Percentiles rank a stretch among this genome's conserved stretches.
These are phyloP conservation scores for Gleditsia sinensis DNA, from an alignment of 306 rosid species.

Conservation along the genomic window DNA sequence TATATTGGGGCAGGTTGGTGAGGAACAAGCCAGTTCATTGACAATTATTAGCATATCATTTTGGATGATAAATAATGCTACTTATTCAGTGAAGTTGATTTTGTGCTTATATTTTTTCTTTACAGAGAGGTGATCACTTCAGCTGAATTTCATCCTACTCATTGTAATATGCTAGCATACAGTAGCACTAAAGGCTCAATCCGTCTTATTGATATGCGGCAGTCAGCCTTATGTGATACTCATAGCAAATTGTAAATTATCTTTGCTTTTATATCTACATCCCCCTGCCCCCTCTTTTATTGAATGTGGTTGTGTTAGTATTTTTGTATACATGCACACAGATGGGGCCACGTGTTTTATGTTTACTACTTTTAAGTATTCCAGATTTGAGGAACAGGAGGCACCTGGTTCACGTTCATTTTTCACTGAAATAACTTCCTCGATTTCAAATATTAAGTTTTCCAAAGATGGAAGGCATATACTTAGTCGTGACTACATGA, in stretches of 20 bases:
- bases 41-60: too few species aligned
- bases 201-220: constrained; percentile 76
- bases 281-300: too few species aligned
- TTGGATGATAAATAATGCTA: background rate
- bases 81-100: background rate
- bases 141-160: constrained; percentile 81
- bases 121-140: constrained; percentile 72
- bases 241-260: constrained; percentile 64
- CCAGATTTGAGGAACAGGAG: too few species aligned
- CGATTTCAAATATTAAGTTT: constrained; percentile 69
- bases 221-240: constrained; percentile 77
- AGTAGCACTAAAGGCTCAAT: constrained; percentile 81
- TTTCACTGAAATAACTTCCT: constrained; percentile 76
- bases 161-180: constrained; percentile 66
- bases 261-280: background rate
- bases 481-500: constrained; percentile 82
- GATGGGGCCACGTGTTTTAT: background rate
- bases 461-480: constrained; percentile 68
- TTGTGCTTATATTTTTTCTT: background rate
- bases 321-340: too few species aligned
- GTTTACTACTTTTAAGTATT: constrained; percentile 54
- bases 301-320: too few species aligned
- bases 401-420: constrained; percentile 72
- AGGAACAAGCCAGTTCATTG: background rate
- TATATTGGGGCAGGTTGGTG: background rate